phyloP scores from a whole-genome alignment of 257 asterid species.

The Penstemon davidsonii region DNA sequence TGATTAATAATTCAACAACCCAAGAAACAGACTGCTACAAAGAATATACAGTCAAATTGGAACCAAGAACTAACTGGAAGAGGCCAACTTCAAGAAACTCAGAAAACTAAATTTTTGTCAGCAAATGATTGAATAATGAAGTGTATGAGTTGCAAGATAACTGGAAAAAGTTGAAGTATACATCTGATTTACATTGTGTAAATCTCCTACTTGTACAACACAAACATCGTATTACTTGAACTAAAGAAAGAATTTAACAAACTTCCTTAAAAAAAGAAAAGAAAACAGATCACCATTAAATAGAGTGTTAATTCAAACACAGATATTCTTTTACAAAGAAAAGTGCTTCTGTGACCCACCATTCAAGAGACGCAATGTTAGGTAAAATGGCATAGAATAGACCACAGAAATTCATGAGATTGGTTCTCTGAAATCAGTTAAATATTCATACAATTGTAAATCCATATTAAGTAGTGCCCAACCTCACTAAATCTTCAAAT shows the following conservation, averaged over 20 bases:
- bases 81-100: not conserved
- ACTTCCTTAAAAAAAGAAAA: not conserved
- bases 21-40: not conserved
- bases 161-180: no score
- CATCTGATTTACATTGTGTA: no score
- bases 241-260: no score
- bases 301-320: conserved; percentile 1
- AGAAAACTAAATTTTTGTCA: no score
- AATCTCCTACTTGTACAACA: not conserved
- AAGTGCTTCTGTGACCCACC: not conserved
- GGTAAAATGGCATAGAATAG: not conserved
- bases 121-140: not conserved
- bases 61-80: not conserved
- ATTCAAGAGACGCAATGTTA: not conserved
- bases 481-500: conserved; percentile 12
- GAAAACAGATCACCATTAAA: not conserved
- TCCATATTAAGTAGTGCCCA: conserved; percentile 5
- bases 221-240: no score
- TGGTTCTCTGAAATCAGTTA: conserved; percentile 1
- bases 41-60: not conserved
- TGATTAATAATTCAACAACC: conserved; percentile 2
- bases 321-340: not conserved
- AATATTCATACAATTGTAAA: not conserved
- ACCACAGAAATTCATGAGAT: not conserved
- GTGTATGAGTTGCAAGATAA: no score